Evolutionary conservation across 352 stramenopile genomes (phyloP).

Genomic region (Saprolegnia diclina): DNA sequence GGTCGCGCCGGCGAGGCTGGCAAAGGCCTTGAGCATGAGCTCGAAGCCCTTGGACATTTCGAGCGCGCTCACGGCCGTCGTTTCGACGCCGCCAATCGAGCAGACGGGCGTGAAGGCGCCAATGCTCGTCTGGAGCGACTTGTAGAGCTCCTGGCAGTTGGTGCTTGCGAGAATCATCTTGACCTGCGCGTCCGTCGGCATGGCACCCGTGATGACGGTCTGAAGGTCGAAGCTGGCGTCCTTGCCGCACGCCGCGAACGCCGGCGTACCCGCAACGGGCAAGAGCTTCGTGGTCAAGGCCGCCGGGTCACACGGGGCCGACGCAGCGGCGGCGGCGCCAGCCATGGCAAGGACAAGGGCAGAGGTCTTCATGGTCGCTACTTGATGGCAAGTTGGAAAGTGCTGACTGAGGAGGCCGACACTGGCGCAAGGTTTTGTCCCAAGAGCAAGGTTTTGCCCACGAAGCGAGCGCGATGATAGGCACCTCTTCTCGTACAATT

Average conservation of each 20-base stretch:
- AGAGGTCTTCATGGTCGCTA: background rate
- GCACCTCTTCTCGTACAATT: too few species aligned
- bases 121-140: background rate
- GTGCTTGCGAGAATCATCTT: background rate
- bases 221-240: background rate
- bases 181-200: background rate
- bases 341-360: conserved; percentile 2
- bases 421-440: too few species aligned
- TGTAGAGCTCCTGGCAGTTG: background rate
- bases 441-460: too few species aligned
- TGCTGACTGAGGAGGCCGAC: background rate
- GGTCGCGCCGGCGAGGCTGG: background rate
- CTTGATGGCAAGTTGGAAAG: conserved; percentile 1
- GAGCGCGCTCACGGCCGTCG: background rate
- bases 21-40: background rate
- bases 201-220: background rate
- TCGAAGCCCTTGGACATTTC: background rate
- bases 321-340: background rate
- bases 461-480: too few species aligned
- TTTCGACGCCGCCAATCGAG: conserved; percentile 2
- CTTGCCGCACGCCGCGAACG: background rate
- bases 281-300: too few species aligned
- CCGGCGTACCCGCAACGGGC: too few species aligned
- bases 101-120: background rate
- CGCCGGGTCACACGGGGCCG: background rate